These are phyloP conservation scores for Candida bentonensis DNA, from an alignment of 805 yeast species.

Conservation along the genomic window DNA sequence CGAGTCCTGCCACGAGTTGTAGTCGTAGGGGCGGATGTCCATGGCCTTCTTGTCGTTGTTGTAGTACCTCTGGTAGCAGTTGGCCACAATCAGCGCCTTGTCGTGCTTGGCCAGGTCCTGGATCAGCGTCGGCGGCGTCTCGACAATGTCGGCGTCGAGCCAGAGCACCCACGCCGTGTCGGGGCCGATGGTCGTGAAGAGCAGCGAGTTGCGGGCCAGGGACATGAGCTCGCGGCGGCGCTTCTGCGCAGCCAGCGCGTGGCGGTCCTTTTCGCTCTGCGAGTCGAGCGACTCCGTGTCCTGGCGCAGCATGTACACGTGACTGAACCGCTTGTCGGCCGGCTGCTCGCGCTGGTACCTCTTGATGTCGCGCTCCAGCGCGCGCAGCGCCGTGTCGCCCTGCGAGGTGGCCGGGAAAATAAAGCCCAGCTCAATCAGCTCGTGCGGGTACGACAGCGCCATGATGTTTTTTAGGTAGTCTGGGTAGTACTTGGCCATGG, in stretches of 20 bases:
- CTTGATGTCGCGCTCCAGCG: slow-evolving; percentile 65
- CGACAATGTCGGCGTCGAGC: slow-evolving; percentile 92
- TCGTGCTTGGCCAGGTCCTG: slow-evolving; percentile 81
- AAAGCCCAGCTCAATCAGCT: slow-evolving; percentile 75
- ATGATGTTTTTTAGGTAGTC: slow-evolving; percentile 81
- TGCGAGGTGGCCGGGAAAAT: slow-evolving; percentile 71
- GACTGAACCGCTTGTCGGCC: slow-evolving; percentile 54
- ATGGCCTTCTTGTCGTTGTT: slow-evolving; percentile 43
- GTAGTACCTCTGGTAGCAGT: slow-evolving; percentile 74
- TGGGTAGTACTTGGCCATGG: slow-evolving; percentile 74
- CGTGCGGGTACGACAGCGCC: slow-evolving; percentile 68
- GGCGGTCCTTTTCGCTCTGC: slow-evolving; percentile 79
- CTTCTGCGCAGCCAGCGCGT: slow-evolving; percentile 74
- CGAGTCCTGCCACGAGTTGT: slow-evolving; percentile 71
- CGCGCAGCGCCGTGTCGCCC: slow-evolving; percentile 67
- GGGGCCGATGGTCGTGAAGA: slow-evolving; percentile 80
- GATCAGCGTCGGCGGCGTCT: slow-evolving; percentile 67
- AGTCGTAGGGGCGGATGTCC: slow-evolving; percentile 79
- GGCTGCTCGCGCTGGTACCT: slow-evolving; percentile 45
- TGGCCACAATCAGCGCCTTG: slow-evolving; percentile 81
- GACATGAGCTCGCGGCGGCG: slow-evolving; percentile 87
- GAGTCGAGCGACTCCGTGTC: slow-evolving; percentile 61
- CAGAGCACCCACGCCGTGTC: slow-evolving; percentile 90
- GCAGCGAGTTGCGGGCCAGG: slow-evolving; percentile 78
- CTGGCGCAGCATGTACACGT: slow-evolving; percentile 81